A percentile compares a stretch with the other conserved stretches of the same genome.
Evolutionary conservation across 164 flowering plant genomes (phyloP).

Genomic region (Stephania cephalantha): DNA sequence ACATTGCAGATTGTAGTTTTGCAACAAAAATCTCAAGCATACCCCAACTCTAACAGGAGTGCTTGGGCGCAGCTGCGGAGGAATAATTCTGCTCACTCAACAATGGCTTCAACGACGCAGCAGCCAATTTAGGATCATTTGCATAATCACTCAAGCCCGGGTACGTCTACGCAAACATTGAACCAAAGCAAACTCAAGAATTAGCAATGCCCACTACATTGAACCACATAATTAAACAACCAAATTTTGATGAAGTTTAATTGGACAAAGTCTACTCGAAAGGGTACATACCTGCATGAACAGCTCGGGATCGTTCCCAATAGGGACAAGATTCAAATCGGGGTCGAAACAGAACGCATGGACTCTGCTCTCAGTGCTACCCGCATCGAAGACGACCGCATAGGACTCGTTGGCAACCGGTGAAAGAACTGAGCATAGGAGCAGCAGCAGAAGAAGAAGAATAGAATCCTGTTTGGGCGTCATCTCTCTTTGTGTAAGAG

Average conservation of each 20-base stretch:
- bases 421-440: background rate
- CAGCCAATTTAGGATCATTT: slow-evolving; percentile 49
- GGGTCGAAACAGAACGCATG: slow-evolving; percentile 77
- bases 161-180: slow-evolving; percentile 34
- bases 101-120: slow-evolving; percentile 50
- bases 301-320: slow-evolving; percentile 80
- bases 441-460: no score
- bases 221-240: background rate
- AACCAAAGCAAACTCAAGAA: background rate
- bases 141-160: slow-evolving; percentile 79
- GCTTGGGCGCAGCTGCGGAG: slow-evolving; percentile 5
- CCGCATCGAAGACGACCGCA: slow-evolving; percentile 90
- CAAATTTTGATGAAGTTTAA: background rate
- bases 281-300: slow-evolving; percentile 44
- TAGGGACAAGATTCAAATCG: slow-evolving; percentile 67
- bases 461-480: slow-evolving; percentile 9
- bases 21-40: background rate
- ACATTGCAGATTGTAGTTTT: no score
- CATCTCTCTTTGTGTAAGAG: no score
- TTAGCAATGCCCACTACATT: background rate
- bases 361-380: slow-evolving; percentile 89
- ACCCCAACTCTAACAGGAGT: slow-evolving; percentile 14
- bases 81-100: slow-evolving; percentile 40
- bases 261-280: background rate
- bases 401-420: slow-evolving; percentile 18